Conservation (phyloP, 169 alveolate genomes). For the Plasmodium malariae region DNA sequence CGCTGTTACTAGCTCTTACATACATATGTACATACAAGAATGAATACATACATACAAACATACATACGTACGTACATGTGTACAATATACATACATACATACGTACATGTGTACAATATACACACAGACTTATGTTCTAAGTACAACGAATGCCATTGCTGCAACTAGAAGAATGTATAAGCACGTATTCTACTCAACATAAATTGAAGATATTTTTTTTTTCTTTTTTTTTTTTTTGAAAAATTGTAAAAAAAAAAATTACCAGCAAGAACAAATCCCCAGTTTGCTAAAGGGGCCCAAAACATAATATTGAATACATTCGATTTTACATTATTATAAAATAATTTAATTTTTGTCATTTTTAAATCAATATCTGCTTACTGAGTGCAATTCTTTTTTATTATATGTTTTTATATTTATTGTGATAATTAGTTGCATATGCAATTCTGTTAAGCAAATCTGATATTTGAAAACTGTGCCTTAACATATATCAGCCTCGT, state of each 20-base stretch:
- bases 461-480: too few species aligned
- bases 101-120: not conserved
- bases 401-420: not conserved
- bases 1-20: too few species aligned
- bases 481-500: too few species aligned
- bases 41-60: not conserved
- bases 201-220: too few species aligned
- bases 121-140: not conserved
- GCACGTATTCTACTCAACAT: too few species aligned
- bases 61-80: not conserved
- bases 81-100: not conserved
- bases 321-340: conserved; percentile 36
- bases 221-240: too few species aligned
- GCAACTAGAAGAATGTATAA: too few species aligned
- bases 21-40: not conserved
- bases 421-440: not conserved
- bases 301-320: conserved; percentile 87
- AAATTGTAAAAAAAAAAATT: conserved; percentile 31
- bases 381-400: too few species aligned
- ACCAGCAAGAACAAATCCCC: conserved; percentile 96
- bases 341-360: conserved; percentile 26
- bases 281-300: conserved; percentile 97
- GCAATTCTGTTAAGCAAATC: not conserved
- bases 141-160: too few species aligned
- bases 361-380: too few species aligned